These are phyloP conservation scores for Cordyceps farinosa DNA, from an alignment of 2,329 filamentous ascomycete genomes.

Conservation along the genomic window DNA sequence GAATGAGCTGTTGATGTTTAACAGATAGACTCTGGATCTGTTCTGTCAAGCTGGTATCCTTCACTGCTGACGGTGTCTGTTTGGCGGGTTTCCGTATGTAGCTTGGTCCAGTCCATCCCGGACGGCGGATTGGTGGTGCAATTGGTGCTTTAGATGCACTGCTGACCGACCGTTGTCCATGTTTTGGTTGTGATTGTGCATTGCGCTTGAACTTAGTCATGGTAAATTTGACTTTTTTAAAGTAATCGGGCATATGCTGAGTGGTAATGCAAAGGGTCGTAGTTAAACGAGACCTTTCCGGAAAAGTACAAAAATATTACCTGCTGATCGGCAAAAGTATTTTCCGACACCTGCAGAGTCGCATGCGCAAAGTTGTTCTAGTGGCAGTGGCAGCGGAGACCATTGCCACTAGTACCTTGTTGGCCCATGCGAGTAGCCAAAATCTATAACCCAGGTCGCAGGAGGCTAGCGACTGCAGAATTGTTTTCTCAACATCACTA, in stretches of 20 bases:
- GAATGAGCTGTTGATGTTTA: conserved; percentile 20
- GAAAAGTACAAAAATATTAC: neutral
- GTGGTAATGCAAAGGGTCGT: neutral
- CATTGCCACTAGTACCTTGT: neutral
- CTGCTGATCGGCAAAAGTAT: conserved; percentile 6
- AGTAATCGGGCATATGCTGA: neutral
- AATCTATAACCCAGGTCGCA: too few species aligned
- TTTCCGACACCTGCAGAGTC: too few species aligned
- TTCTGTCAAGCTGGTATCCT: conserved; percentile 14
- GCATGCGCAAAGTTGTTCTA: too few species aligned
- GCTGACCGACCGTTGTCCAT: conserved; percentile 20
- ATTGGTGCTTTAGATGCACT: conserved; percentile 20
- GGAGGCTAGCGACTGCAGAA: too few species aligned
- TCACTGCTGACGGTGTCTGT: conserved; percentile 15
- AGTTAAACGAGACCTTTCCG: neutral
- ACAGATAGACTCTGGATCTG: conserved; percentile 19
- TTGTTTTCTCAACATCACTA: too few species aligned
- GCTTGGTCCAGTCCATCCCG: conserved; percentile 21
- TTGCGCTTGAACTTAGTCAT: conserved; percentile 22
- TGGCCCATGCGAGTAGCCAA: too few species aligned
- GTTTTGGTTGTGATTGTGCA: conserved; percentile 21
- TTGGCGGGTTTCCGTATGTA: conserved; percentile 15
- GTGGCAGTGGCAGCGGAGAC: too few species aligned
- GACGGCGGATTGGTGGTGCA: conserved; percentile 17
- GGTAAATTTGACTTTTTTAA: conserved; percentile 6